A percentile compares a stretch with the other conserved stretches of the same genome.
Evolutionary conservation across 257 asterid genomes (phyloP).

Genomic region (Lycium ferocissimum): DNA sequence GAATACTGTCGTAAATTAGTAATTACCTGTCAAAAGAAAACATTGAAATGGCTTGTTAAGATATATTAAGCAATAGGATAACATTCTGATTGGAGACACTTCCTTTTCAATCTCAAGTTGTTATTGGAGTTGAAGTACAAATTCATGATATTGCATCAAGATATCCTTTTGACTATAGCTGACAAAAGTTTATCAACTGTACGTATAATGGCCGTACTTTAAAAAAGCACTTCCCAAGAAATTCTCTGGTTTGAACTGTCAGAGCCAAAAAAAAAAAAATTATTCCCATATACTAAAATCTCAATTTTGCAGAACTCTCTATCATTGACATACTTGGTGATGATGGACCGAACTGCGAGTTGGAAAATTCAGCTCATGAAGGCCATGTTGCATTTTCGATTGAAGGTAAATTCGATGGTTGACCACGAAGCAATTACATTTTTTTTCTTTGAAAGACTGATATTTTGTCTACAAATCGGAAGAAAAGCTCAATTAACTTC

Average conservation of each 20-base stretch:
- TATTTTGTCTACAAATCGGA: background rate
- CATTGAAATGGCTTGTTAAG: background rate
- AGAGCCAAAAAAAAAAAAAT: background rate
- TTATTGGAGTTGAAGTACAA: constrained; percentile 18
- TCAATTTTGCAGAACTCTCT: constrained; percentile 60
- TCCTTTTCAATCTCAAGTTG: background rate
- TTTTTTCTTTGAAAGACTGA: constrained; percentile 17
- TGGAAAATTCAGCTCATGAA: constrained; percentile 53
- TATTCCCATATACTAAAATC: background rate
- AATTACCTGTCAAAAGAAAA: background rate
- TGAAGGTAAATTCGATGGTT: constrained; percentile 61
- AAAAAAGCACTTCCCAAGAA: constrained; percentile 19
- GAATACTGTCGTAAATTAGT: background rate
- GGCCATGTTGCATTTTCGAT: constrained; percentile 85
- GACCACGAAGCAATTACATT: constrained; percentile 27
- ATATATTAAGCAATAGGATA: background rate
- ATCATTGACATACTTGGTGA: constrained; percentile 78
- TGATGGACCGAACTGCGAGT: constrained; percentile 50
- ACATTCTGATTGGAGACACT: constrained; percentile 23
- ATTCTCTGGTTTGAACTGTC: constrained; percentile 25
- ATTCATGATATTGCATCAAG: background rate
- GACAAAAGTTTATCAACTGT: background rate
- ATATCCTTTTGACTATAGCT: constrained; percentile 9
- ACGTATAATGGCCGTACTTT: constrained; percentile 5
- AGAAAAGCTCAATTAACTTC: background rate